Conservation (phyloP, 768 basidiomycete genomes). For the Suillus plorans region DNA sequence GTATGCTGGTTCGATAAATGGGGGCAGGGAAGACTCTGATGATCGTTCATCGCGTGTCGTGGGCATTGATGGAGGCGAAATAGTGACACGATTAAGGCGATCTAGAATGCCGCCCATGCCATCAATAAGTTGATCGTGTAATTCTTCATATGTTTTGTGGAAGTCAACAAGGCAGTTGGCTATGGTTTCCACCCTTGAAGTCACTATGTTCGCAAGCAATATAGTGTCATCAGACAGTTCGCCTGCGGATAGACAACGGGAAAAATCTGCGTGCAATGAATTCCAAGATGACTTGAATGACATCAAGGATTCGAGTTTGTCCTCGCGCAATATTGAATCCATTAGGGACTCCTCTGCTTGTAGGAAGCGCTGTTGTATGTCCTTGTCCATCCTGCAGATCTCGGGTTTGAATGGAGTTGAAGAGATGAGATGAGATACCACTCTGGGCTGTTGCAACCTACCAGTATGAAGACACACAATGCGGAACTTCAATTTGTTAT, state of each 20-base stretch:
- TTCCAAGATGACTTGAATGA: background rate
- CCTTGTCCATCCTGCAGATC: background rate
- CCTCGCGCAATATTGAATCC: background rate
- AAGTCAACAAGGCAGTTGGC: background rate
- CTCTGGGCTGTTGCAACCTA: too few relatives aligned
- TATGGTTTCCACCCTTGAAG: background rate
- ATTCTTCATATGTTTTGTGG: background rate
- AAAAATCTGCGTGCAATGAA: background rate
- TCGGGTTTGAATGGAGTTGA: background rate
- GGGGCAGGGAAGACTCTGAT: background rate
- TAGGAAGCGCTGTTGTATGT: conserved; percentile 2
- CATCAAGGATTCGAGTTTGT: background rate
- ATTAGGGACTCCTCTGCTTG: background rate
- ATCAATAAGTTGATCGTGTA: background rate
- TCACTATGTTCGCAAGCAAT: background rate
- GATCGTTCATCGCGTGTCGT: background rate
- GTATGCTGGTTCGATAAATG: conserved; percentile 23
- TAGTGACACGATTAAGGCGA: background rate
- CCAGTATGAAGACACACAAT: too few relatives aligned
- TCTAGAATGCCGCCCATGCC: background rate
- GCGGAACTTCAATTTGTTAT: conserved; percentile 7
- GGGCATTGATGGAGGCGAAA: background rate
- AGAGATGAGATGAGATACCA: background rate
- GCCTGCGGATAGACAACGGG: background rate
- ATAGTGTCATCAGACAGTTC: background rate